Conservation (phyloP, 73 alveolate genomes). For the Paramecium pentaurelia region DNA sequence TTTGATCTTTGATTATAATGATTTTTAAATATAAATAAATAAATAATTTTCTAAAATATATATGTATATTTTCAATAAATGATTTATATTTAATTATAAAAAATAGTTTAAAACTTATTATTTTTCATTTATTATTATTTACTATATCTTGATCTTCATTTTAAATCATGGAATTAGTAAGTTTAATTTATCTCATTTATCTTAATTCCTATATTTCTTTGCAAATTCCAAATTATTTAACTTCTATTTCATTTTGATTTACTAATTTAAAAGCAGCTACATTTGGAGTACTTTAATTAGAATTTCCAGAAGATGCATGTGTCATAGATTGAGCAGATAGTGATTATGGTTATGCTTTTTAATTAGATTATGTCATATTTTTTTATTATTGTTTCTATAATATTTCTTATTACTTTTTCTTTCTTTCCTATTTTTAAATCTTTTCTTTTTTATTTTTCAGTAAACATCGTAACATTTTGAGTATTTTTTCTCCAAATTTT, state of each 20-base stretch:
- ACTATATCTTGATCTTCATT: neutral
- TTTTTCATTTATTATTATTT: neutral
- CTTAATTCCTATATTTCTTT: neutral
- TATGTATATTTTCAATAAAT: neutral
- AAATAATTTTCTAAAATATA: neutral
- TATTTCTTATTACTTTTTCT: neutral
- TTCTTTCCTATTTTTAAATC: neutral
- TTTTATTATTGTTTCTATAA: neutral
- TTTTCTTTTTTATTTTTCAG: neutral
- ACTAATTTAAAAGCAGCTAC: neutral
- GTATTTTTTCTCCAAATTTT: slow-evolving; percentile 20
- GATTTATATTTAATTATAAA: neutral
- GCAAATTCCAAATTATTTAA: neutral
- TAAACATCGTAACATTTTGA: neutral
- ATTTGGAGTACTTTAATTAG: neutral
- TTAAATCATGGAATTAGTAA: neutral
- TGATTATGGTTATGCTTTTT: neutral
- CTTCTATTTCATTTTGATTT: neutral
- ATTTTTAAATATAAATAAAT: too few species aligned
- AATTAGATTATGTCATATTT: neutral
- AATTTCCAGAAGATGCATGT: neutral
- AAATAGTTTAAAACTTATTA: neutral
- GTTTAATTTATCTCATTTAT: neutral
- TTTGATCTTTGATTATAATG: neutral
- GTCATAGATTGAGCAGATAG: neutral